phyloP scores from a whole-genome alignment of 805 yeast genomes.

The Kluyveromyces lactis region DNA sequence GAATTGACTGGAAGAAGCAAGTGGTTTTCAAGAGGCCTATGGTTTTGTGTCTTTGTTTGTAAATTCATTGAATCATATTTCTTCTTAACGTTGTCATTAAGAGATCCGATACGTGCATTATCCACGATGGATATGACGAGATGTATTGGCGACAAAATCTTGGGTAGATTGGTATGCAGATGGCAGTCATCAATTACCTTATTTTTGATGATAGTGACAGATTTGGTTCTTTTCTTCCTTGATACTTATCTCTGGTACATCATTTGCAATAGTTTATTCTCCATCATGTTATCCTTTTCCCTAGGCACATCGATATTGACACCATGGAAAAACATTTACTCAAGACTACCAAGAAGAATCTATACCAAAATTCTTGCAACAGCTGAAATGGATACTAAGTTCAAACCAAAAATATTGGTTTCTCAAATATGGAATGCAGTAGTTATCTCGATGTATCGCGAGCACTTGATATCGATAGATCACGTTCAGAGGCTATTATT shows the following conservation, averaged over 20 bases:
- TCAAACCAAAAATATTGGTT: constrained; percentile 46
- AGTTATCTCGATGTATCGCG: constrained; percentile 74
- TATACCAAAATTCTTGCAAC: constrained; percentile 57
- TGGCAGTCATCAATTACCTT: constrained; percentile 52
- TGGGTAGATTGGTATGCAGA: constrained; percentile 47
- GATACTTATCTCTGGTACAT: constrained; percentile 86
- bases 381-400: constrained; percentile 37
- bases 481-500: constrained; percentile 61
- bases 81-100: constrained; percentile 61
- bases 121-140: constrained; percentile 43
- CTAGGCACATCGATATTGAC: constrained; percentile 81
- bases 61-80: constrained; percentile 74
- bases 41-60: constrained; percentile 59
- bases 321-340: constrained; percentile 78
- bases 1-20: constrained; percentile 43
- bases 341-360: constrained; percentile 69
- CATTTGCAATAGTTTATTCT: constrained; percentile 66
- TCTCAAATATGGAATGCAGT: constrained; percentile 80
- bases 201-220: constrained; percentile 46
- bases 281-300: constrained; percentile 61
- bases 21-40: constrained; percentile 58
- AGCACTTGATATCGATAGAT: constrained; percentile 66
- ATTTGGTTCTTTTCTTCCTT: constrained; percentile 60
- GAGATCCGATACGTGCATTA: constrained; percentile 67
- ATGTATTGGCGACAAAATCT: constrained; percentile 53